Conservation (phyloP, 2,329 filamentous ascomycete genomes). For the Neofusicoccum umdonicola region DNA sequence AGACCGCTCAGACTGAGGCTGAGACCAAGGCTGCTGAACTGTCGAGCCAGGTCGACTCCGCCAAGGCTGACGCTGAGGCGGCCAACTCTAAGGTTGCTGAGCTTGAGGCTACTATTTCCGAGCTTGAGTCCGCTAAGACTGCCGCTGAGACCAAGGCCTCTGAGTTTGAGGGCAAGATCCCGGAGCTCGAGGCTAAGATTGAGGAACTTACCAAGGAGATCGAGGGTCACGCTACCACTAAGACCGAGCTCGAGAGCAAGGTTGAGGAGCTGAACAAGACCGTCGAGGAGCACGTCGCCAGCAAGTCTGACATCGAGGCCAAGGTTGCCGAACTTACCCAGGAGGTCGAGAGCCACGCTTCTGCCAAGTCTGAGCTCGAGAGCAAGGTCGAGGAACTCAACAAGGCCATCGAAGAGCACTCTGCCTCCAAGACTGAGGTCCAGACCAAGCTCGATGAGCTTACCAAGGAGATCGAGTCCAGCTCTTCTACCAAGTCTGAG, state of each 20-base stretch:
- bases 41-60: background rate
- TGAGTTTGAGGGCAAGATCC: constrained; percentile 21
- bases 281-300: background rate
- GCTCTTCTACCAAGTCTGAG: constrained; percentile 10
- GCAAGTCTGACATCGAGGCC: constrained; percentile 18
- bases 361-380: constrained; percentile 14
- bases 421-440: constrained; percentile 7
- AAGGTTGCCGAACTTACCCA: constrained; percentile 16
- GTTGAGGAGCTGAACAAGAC: constrained; percentile 5
- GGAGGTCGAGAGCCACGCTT: constrained; percentile 10
- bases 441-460: constrained; percentile 7
- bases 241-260: constrained; percentile 18
- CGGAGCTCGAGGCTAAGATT: constrained; percentile 15
- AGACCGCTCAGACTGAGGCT: constrained; percentile 1
- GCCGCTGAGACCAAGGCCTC: constrained; percentile 25
- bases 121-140: constrained; percentile 8
- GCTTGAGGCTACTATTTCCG: constrained; percentile 24
- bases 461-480: constrained; percentile 14
- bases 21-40: constrained; percentile 14
- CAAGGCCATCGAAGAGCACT: constrained; percentile 13
- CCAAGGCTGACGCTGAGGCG: constrained; percentile 19
- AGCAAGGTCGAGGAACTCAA: constrained; percentile 19
- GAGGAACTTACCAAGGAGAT: constrained; percentile 13
- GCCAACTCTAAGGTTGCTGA: constrained; percentile 32
- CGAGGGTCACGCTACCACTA: background rate